Evolutionary conservation across 176 grass and related monocot genomes (phyloP).

Genomic region (Phyllostachys edulis): DNA sequence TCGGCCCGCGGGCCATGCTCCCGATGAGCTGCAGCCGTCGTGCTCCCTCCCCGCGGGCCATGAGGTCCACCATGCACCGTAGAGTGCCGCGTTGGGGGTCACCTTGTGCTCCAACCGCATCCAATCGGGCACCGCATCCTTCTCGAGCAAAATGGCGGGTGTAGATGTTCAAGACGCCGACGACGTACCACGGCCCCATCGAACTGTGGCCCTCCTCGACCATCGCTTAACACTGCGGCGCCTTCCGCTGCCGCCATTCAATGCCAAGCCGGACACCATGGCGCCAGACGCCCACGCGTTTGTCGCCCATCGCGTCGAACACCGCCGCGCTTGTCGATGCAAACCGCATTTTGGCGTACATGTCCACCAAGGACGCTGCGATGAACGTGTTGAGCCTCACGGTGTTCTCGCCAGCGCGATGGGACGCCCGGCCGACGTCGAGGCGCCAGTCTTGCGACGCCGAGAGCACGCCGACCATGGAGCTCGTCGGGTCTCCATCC

Average conservation of each 20-base stretch:
- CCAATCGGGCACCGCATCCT: slow-evolving; percentile 67
- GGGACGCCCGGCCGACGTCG: slow-evolving; percentile 54
- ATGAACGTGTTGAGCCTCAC: slow-evolving; percentile 54
- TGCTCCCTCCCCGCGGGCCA: slow-evolving; percentile 61
- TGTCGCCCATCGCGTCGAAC: slow-evolving; percentile 49
- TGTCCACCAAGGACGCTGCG: slow-evolving; percentile 68
- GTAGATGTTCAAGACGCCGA: slow-evolving; percentile 71
- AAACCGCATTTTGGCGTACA: slow-evolving; percentile 93
- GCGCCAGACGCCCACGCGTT: slow-evolving; percentile 58
- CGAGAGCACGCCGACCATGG: slow-evolving; percentile 62
- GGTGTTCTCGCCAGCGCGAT: slow-evolving; percentile 55
- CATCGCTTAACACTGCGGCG: slow-evolving; percentile 72
- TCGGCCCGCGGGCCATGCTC: slow-evolving; percentile 58
- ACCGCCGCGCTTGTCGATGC: slow-evolving; percentile 40
- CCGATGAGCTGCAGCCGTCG: slow-evolving; percentile 55
- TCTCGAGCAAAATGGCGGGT: slow-evolving; percentile 81
- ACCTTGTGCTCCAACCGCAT: slow-evolving; percentile 75
- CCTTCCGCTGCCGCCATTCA: slow-evolving; percentile 57
- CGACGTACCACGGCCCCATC: slow-evolving; percentile 59
- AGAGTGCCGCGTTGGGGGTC: slow-evolving; percentile 67
- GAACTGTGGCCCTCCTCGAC: slow-evolving; percentile 43
- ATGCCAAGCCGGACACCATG: slow-evolving; percentile 60
- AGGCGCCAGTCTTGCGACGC: slow-evolving; percentile 58
- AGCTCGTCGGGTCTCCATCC: slow-evolving; percentile 61
- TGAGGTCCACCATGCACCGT: slow-evolving; percentile 82